Conservation (phyloP, 805 yeast species). For the Ogataea neopini region DNA sequence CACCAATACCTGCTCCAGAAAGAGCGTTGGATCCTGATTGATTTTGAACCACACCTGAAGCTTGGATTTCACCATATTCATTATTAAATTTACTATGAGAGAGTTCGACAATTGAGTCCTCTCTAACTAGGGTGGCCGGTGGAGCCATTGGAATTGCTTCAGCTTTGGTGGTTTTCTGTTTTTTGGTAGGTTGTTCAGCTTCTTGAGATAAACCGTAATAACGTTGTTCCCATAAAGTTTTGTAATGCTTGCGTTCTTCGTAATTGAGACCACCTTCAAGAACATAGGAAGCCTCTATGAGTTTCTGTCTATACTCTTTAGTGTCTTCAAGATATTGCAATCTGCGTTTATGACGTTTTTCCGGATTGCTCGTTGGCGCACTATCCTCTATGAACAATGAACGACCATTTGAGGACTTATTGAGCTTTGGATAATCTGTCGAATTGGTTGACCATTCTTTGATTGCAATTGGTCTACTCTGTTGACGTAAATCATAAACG, state of each 20-base stretch:
- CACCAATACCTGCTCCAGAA: slow-evolving; percentile 16
- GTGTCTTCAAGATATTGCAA: slow-evolving; percentile 33
- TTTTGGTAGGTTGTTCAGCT: slow-evolving; percentile 7
- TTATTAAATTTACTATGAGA: slow-evolving; percentile 27
- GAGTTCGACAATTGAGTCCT: slow-evolving; percentile 26
- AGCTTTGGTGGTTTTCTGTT: slow-evolving; percentile 9
- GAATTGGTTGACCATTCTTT: slow-evolving; percentile 69
- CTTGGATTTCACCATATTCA: slow-evolving; percentile 57
- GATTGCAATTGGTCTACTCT: slow-evolving; percentile 74
- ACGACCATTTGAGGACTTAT: slow-evolving; percentile 67
- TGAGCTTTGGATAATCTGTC: slow-evolving; percentile 57
- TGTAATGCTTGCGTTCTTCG: slow-evolving; percentile 27
- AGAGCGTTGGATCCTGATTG: slow-evolving; percentile 37
- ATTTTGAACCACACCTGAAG: slow-evolving; percentile 52
- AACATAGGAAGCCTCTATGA: slow-evolving; percentile 30
- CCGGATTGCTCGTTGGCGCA: slow-evolving; percentile 20
- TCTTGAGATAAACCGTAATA: slow-evolving; percentile 12
- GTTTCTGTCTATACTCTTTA: slow-evolving; percentile 33
- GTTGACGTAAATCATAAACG: slow-evolving; percentile 78
- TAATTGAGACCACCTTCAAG: slow-evolving; percentile 18
- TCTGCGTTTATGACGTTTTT: slow-evolving; percentile 34
- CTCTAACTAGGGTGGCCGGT: slow-evolving; percentile 28
- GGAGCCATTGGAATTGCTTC: slow-evolving; percentile 22
- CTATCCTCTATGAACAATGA: slow-evolving; percentile 79
- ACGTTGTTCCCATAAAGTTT: slow-evolving; percentile 24